A percentile compares a stretch with the other conserved stretches of the same genome.
These are phyloP conservation scores for Athelia sp. DNA, from an alignment of 1,284 basidiomycete species.

Conservation along the genomic window DNA sequence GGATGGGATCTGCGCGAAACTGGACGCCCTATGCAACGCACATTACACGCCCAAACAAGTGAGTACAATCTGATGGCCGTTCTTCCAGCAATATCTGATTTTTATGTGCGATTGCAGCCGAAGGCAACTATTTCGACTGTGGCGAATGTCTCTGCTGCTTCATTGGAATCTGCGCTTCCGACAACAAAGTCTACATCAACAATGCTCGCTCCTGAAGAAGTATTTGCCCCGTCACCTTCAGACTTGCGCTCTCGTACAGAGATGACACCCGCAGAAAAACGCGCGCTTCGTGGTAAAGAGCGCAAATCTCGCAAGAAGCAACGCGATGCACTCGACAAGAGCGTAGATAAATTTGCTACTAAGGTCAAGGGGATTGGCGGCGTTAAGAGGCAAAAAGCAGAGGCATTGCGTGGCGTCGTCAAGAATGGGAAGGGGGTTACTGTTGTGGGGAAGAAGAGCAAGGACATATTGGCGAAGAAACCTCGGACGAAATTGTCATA, in stretches of 20 bases:
- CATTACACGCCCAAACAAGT: conserved; percentile 96
- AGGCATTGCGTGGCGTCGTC: conserved; percentile 72
- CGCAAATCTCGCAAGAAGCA: conserved; percentile 74
- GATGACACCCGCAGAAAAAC: conserved; percentile 84
- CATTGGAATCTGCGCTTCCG: conserved; percentile 88
- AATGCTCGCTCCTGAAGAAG: conserved; percentile 93
- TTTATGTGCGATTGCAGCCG: conserved; percentile 49
- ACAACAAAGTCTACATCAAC: conserved; percentile 71
- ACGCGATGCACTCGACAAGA: conserved; percentile 65
- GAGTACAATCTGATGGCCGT: conserved; percentile 19
- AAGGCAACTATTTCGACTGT: conserved; percentile 88
- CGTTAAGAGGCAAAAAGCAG: conserved; percentile 78
- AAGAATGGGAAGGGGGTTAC: conserved; percentile 85
- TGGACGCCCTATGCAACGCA: conserved; percentile 92
- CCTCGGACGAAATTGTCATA: no score
- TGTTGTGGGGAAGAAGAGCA: conserved; percentile 72
- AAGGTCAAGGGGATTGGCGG: conserved; percentile 35
- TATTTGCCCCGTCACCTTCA: conserved; percentile 60
- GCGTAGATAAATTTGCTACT: conserved; percentile 62
- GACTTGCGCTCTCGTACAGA: conserved; percentile 69
- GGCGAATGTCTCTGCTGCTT: conserved; percentile 80
- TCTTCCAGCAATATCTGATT: conserved; percentile 5
- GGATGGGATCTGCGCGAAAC: conserved; percentile 83
- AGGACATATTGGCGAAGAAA: conserved; percentile 28
- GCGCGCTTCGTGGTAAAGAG: conserved; percentile 63